Evolutionary conservation across 768 basidiomycete species (phyloP), one percentile per base, ranked within the genome.

Genomic region (Boletus coccyginus): DNA sequence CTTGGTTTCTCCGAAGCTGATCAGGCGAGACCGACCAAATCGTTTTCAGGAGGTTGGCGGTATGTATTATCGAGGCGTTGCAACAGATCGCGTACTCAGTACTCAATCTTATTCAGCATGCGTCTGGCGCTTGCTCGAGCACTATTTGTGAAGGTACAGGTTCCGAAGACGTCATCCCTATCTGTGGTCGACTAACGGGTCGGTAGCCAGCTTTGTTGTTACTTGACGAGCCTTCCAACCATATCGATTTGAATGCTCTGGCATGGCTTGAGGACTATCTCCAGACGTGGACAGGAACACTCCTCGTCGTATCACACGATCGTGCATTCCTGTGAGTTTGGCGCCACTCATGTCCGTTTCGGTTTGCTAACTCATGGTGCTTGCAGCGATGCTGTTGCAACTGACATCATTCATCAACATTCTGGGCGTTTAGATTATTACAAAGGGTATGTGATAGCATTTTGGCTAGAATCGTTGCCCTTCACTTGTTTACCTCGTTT

Each of bases 231-330:
- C 95, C 95, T 68, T 96, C 96, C 12, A 98, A 98, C 81, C 93
- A 97, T 75, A 94, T 93, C 67, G 93, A 96, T 81, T 73, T 98
- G 52, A 98, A 98, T 72, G 95, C 95, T 10, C 81, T 98, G 66
- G 96, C 96, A 32, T 98, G 96, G 95, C 78, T 95, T 8, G 94
- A 98, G 77, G 95, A 97, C 66, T 98, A 98, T 68, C 80, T 98
- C 7, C 95, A 96, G 70, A 95, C 94, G 3, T 98, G 94, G 94
- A 75, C 85, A 1, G 90, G 92, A 50, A 97, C 94, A 0, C 75
- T 98, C 16, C 85, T 98, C 39, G 94, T 97, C 14, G 94, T 98
- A 87, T 94, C 96, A 51, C 97, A 99, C 80, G 97, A 99, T 72
- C 88, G 97, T 66, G 92, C 94, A 36, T 98, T 98, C 83, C 75